Evolutionary conservation across 805 yeast species (phyloP).

Genomic region (Candida broadrunensis): DNA sequence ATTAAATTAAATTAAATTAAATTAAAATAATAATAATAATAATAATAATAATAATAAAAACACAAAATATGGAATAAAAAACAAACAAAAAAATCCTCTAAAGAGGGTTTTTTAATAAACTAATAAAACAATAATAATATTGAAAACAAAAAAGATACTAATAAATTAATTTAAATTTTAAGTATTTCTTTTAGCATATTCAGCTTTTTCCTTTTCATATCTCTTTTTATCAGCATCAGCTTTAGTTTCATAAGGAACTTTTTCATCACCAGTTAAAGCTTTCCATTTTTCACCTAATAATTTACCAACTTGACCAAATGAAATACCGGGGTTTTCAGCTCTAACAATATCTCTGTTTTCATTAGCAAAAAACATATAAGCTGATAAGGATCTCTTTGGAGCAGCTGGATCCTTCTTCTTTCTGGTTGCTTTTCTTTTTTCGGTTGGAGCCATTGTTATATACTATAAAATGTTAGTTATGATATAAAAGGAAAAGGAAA

Average conservation of each 20-base stretch:
- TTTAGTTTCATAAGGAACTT: slow-evolving; percentile 85
- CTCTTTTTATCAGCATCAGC: slow-evolving; percentile 97
- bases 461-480: too few relatives aligned
- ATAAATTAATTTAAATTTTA: too few relatives aligned
- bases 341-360: slow-evolving; percentile 95
- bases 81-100: background rate
- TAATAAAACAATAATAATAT: too few relatives aligned
- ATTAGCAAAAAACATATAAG: slow-evolving; percentile 98
- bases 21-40: background rate
- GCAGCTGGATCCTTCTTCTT: slow-evolving; percentile 87
- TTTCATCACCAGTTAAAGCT: slow-evolving; percentile 78
- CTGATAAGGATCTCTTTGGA: slow-evolving; percentile 97
- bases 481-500: too few relatives aligned
- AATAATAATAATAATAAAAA: too few relatives aligned
- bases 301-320: slow-evolving; percentile 95
- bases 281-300: slow-evolving; percentile 96
- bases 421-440: slow-evolving; percentile 43
- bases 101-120: too few relatives aligned
- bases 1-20: too few relatives aligned
- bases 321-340: slow-evolving; percentile 93
- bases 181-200: slow-evolving; percentile 49
- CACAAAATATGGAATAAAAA: background rate
- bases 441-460: slow-evolving; percentile 16
- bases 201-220: slow-evolving; percentile 94
- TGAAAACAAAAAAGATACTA: too few relatives aligned